Base-by-base conservation (phyloP, 176 grass and related monocot species). In the Oryza glumipatula region DNA sequence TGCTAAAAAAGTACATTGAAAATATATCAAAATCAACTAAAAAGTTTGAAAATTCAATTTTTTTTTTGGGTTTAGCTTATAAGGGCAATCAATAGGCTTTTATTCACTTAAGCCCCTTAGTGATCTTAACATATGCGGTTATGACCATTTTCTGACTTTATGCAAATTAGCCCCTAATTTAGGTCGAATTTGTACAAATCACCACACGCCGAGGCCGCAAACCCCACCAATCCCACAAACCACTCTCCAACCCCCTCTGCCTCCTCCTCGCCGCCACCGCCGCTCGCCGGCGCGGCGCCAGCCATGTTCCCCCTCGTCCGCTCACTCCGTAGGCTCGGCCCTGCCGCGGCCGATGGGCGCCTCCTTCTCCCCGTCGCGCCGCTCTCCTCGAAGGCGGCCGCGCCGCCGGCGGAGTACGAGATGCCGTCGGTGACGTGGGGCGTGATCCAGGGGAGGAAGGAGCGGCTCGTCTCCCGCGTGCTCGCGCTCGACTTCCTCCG, bases 391-490 rank as follows among this genome's bases (percentile, higher is more conserved):
- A 71, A 63, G 46, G n/a, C 80, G 63, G 70, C 93, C 9, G 84
- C 90, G 51, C 88, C 90, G 64, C 96, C 93, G 64, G 93, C 91
- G n/a, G 96, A 98, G 89, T 98, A 92, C 77, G 80, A 95, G 87
- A 93, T 98, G 85, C 96, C 96, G 49, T 93, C 96, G 4, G 96
- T 98, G 19, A 98, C 96, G 9, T 98, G 93, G 96, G 96, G 93
- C 66, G 93, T 90, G 7, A 90, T 98, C 77, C 96, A 94, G 81
- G 91, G 96, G 4, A 91, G 92, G 39, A 95, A 94, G 89, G 96
- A 98, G 89, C 93, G 91, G 8, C 91, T 98, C 12, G 96, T 98
- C 0, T 98, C 96, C 12, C 93, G 96, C 68, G 96, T 98, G 5
- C 90, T 98, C 14, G 91, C 94, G n/a, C 85, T 94, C 80, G 96